Percentiles rank a stretch among this genome's conserved stretches.
Evolutionary conservation across 495 filamentous ascomycete species (phyloP).

Genomic region (Tuber microsphaerosporum): DNA sequence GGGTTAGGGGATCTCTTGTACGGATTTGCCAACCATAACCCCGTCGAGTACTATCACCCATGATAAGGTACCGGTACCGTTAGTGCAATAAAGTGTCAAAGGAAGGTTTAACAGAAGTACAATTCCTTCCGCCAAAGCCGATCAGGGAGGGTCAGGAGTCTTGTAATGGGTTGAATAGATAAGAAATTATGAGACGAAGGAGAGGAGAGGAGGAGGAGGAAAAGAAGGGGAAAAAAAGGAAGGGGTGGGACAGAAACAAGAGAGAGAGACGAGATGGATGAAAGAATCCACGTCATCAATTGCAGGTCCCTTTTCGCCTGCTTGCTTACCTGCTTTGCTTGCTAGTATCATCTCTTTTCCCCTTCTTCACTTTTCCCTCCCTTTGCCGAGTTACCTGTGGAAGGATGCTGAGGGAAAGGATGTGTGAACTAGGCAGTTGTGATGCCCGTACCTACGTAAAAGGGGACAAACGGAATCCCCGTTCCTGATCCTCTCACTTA

Average conservation of each 20-base stretch:
- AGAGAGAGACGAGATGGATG: neutral
- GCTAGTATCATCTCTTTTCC: neutral
- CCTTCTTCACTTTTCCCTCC: neutral
- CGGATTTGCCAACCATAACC: neutral
- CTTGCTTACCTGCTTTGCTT: neutral
- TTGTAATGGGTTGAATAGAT: neutral
- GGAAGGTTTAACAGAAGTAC: neutral
- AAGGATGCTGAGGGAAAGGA: neutral
- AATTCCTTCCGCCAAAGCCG: neutral
- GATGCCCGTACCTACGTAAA: neutral
- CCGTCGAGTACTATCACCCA: neutral
- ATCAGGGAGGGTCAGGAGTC: neutral
- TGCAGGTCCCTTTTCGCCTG: neutral
- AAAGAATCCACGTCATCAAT: slow-evolving; percentile 10
- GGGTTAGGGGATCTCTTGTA: slow-evolving; percentile 18
- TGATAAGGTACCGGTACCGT: neutral
- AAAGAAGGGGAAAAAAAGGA: neutral
- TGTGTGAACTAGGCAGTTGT: neutral
- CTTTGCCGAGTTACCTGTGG: neutral
- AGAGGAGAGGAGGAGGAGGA: neutral
- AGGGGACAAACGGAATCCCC: neutral
- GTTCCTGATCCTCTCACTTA: neutral
- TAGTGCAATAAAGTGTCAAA: neutral
- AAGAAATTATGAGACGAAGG: neutral
- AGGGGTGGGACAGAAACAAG: neutral